These are phyloP conservation scores for Neoascochyta sp. DNA, from an alignment of 2,329 filamentous ascomycete species.

Conservation along the genomic window DNA sequence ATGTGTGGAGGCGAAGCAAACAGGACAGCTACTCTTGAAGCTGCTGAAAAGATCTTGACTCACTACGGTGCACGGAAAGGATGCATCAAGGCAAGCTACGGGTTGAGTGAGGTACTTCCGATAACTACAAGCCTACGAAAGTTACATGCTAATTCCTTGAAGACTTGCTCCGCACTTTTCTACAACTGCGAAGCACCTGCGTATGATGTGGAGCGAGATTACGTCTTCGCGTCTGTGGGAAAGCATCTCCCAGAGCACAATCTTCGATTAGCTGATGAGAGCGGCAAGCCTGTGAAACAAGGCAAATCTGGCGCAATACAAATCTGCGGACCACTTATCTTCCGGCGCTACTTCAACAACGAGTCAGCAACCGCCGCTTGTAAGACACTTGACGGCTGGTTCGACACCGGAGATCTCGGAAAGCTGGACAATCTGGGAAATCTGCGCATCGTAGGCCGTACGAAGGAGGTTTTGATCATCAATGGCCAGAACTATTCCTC, in stretches of 20 bases:
- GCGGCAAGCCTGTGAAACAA: conserved; percentile 4
- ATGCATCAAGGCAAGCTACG: conserved; percentile 44
- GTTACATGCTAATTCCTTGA: background rate
- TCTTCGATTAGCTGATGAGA: conserved; percentile 36
- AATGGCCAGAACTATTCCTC: conserved; percentile 26
- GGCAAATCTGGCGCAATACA: conserved; percentile 22
- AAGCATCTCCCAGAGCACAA: conserved; percentile 38
- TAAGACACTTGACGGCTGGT: conserved; percentile 22
- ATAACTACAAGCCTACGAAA: background rate
- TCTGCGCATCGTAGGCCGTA: conserved; percentile 18
- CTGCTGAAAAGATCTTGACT: conserved; percentile 26
- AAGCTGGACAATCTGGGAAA: conserved; percentile 20
- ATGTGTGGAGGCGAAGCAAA: conserved; percentile 50
- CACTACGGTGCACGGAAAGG: conserved; percentile 30
- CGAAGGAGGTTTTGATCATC: conserved; percentile 25
- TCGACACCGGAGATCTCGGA: conserved; percentile 23
- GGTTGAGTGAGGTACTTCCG: conserved; percentile 44
- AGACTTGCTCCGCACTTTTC: conserved; percentile 52
- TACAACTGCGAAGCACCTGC: conserved; percentile 43
- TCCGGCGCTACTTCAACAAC: conserved; percentile 39
- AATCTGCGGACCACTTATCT: conserved; percentile 35
- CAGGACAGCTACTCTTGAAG: conserved; percentile 31
- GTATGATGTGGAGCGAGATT: conserved; percentile 34
- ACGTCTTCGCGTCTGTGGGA: conserved; percentile 41
- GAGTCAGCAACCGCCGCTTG: conserved; percentile 17